Conservation (phyloP, 1,284 basidiomycete genomes). For the Trichosporon asahii region DNA sequence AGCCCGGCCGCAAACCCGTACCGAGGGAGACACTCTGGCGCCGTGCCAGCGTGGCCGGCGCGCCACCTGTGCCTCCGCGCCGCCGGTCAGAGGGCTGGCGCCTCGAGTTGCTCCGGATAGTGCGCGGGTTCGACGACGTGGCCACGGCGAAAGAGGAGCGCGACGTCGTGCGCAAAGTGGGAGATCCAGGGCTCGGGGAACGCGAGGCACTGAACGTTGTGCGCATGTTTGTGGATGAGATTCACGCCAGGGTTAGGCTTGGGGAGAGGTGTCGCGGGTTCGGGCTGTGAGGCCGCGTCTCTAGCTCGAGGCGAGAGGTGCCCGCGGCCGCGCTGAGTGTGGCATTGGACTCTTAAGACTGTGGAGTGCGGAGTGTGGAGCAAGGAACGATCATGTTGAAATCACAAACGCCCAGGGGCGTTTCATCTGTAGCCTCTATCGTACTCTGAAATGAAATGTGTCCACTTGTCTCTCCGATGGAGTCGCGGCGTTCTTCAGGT, state of each 20-base stretch:
- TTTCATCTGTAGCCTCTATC: too few species aligned
- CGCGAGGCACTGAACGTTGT: neutral
- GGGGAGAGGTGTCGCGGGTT: neutral
- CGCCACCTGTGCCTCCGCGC: neutral
- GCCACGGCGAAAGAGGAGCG: neutral
- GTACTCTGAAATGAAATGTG: too few species aligned
- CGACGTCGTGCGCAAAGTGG: neutral
- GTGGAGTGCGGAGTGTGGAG: too few species aligned
- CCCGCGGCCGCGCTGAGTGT: too few species aligned
- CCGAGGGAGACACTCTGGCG: neutral
- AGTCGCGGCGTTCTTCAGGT: too few species aligned
- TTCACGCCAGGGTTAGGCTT: neutral
- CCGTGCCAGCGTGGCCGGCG: neutral
- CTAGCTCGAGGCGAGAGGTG: neutral
- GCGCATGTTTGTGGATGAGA: constrained; percentile 4
- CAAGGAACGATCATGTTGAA: too few species aligned
- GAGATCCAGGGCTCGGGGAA: neutral
- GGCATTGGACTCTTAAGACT: too few species aligned
- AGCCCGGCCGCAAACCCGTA: neutral
- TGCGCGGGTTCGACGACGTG: neutral
- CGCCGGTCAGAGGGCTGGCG: neutral
- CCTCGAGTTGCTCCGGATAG: neutral
- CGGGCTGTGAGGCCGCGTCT: neutral
- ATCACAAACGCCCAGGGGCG: too few species aligned
- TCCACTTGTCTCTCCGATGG: too few species aligned